These are phyloP conservation scores for Metschnikowia cerradonensis DNA, from an alignment of 805 yeast species.

Conservation along the genomic window DNA sequence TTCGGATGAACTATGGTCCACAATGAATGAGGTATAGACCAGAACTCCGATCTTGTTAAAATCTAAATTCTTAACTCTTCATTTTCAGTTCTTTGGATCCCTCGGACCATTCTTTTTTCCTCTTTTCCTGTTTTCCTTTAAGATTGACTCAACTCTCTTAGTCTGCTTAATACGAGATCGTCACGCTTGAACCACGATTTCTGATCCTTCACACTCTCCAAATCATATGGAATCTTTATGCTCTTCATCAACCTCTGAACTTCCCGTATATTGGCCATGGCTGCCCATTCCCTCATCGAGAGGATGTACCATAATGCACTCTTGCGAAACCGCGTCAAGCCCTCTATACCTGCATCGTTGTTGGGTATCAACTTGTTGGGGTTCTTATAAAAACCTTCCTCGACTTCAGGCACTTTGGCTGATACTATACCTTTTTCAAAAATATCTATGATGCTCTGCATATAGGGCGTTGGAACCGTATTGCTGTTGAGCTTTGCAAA, in stretches of 20 bases:
- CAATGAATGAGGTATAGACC: too few relatives aligned
- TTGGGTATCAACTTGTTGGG: conserved; percentile 30
- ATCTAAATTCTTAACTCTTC: too few relatives aligned
- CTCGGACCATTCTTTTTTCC: too few relatives aligned
- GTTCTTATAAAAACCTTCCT: conserved; percentile 32
- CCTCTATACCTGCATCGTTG: conserved; percentile 39
- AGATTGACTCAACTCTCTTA: conserved; percentile 6
- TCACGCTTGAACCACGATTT: conserved; percentile 33
- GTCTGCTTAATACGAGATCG: conserved; percentile 26
- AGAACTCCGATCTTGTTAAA: too few relatives aligned
- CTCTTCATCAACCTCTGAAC: conserved; percentile 25
- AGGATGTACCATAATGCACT: conserved; percentile 73
- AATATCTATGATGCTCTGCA: conserved; percentile 9
- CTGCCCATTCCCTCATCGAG: conserved; percentile 67
- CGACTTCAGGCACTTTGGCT: conserved; percentile 19
- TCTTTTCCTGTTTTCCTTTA: too few relatives aligned
- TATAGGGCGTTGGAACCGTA: conserved; percentile 12
- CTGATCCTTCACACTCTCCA: conserved; percentile 12
- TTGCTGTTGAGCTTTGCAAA: conserved; percentile 17
- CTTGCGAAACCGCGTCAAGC: conserved; percentile 64
- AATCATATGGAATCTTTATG: conserved; percentile 20
- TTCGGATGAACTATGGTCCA: too few relatives aligned
- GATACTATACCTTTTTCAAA: conserved; percentile 8
- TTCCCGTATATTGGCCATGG: conserved; percentile 26
- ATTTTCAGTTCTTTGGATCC: too few relatives aligned